These are phyloP conservation scores for Ascochyta fabae DNA, from an alignment of 2,329 filamentous ascomycete genomes.

Conservation along the genomic window DNA sequence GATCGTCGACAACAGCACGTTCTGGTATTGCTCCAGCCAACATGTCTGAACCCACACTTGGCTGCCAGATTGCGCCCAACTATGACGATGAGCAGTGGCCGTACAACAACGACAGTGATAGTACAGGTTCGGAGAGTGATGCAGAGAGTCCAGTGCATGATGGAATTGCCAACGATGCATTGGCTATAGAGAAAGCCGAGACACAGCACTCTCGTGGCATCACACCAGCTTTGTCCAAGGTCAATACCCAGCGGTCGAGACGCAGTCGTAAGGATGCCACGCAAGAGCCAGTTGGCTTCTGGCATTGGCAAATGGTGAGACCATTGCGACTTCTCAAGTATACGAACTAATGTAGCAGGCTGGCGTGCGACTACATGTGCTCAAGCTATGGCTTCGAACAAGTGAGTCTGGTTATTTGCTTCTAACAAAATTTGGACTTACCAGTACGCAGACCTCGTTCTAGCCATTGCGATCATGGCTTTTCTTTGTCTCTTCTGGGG, in stretches of 20 bases:
- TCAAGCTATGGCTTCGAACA: conserved; percentile 37
- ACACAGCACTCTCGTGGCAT: conserved; percentile 21
- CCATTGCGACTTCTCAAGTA: background rate
- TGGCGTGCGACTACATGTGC: conserved; percentile 38
- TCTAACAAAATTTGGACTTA: background rate
- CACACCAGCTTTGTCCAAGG: conserved; percentile 10
- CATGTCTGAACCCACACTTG: conserved; percentile 29
- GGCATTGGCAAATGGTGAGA: conserved; percentile 37
- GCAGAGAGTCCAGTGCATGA: conserved; percentile 6
- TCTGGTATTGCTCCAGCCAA: background rate
- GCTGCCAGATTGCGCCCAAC: conserved; percentile 37
- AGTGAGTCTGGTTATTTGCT: conserved; percentile 19
- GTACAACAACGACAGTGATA: conserved; percentile 21
- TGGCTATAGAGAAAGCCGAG: conserved; percentile 32
- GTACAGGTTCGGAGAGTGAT: conserved; percentile 17
- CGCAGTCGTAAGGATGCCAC: conserved; percentile 25
- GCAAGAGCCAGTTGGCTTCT: conserved; percentile 34
- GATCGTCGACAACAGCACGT: conserved; percentile 4
- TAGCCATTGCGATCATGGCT: conserved; percentile 25
- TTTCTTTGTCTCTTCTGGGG: conserved; percentile 41
- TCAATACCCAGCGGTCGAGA: conserved; percentile 26
- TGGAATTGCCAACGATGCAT: background rate
- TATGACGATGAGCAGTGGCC: conserved; percentile 27
- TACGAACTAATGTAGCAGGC: conserved; percentile 17
- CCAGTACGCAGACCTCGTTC: conserved; percentile 26